phyloP scores from a whole-genome alignment of 2,329 filamentous ascomycete species.

The Nannizziopsis barbatae region DNA sequence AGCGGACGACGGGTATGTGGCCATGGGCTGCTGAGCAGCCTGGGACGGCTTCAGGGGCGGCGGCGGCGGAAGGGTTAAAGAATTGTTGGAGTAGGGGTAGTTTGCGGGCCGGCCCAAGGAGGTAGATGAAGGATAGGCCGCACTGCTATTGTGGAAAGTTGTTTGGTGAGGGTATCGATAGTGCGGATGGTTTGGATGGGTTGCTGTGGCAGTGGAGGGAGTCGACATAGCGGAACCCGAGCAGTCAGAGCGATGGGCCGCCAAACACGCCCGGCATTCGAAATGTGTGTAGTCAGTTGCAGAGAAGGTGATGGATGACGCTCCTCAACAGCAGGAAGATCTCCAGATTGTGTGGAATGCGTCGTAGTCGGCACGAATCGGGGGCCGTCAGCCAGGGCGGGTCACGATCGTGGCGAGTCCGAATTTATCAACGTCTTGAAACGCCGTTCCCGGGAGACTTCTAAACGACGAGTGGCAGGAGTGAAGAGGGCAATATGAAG shows the following conservation, averaged over 20 bases:
- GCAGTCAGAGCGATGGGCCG: not conserved
- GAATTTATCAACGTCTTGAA: no score
- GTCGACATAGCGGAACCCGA: conserved; percentile 54
- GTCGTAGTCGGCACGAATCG: no score
- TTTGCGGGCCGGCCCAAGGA: conserved; percentile 32
- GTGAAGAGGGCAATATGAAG: no score
- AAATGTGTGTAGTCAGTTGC: not conserved
- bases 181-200: conserved; percentile 56
- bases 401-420: no score
- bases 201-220: conserved; percentile 64
- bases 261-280: not conserved
- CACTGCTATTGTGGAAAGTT: conserved; percentile 44
- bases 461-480: not conserved
- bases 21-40: conserved; percentile 7
- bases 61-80: conserved; percentile 4
- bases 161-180: conserved; percentile 51
- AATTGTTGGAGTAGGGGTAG: conserved; percentile 19
- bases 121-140: conserved; percentile 42
- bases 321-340: not conserved
- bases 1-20: conserved; percentile 11
- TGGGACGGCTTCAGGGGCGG: not conserved
- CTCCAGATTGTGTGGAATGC: no score
- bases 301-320: not conserved
- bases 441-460: no score
- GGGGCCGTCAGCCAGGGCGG: no score